These are phyloP conservation scores for Penicillium salamii DNA, from an alignment of 495 filamentous ascomycete genomes.

Conservation along the genomic window DNA sequence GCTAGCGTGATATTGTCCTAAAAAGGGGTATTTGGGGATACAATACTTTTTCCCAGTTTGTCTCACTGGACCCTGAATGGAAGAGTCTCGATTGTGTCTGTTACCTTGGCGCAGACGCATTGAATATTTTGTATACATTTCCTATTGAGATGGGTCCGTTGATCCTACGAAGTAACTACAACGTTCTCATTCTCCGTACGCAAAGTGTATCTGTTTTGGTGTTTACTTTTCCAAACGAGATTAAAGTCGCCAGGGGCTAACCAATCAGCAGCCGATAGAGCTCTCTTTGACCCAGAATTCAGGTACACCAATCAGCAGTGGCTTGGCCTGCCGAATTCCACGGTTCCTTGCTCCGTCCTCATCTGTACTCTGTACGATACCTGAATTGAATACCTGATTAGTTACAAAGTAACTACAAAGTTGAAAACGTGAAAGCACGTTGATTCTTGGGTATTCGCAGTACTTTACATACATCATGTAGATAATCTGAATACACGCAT, in stretches of 20 bases:
- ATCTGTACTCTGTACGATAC: too few species aligned
- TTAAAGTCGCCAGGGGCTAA: conserved; percentile 11
- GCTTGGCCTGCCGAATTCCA: conserved; percentile 5
- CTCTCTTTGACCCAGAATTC: conserved; percentile 3
- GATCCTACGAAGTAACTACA: too few species aligned
- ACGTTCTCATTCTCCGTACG: too few species aligned
- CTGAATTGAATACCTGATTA: too few species aligned
- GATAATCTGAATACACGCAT: too few species aligned
- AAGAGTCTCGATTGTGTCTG: neutral
- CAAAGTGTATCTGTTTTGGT: neutral
- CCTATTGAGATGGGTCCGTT: neutral
- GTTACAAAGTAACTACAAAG: too few species aligned
- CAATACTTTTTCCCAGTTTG: neutral
- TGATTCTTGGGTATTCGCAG: too few species aligned
- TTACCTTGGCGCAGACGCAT: neutral
- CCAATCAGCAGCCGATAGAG: conserved; percentile 3
- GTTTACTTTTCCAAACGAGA: conserved; percentile 12
- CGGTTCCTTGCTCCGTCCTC: too few species aligned
- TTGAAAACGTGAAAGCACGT: too few species aligned
- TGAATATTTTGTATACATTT: neutral
- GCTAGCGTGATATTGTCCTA: conserved; percentile 13
- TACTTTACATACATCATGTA: too few species aligned
- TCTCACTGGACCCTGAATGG: conserved; percentile 4
- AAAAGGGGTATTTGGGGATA: conserved; percentile 7
- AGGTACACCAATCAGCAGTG: conserved; percentile 29